phyloP scores from a whole-genome alignment of 768 basidiomycete genomes.

The Clitopilus passeckerianus region DNA sequence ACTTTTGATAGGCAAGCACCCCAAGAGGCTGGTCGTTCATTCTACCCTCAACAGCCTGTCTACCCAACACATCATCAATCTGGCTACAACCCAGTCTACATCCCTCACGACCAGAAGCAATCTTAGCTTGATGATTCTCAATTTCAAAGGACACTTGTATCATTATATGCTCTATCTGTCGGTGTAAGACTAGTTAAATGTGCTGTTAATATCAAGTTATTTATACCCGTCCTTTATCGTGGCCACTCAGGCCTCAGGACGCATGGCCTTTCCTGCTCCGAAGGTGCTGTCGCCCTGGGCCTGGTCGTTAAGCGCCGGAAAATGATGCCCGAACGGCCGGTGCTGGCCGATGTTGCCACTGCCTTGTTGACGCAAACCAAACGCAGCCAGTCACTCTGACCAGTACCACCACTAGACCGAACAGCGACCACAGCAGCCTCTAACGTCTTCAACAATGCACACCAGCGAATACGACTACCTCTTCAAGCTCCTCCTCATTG shows the following conservation, averaged over 20 bases:
- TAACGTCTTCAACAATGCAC: slow-evolving; percentile 46
- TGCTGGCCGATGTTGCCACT: slow-evolving; percentile 14
- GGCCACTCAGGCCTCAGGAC: too few species aligned
- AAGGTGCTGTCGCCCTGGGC: not conserved
- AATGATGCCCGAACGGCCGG: slow-evolving; percentile 9
- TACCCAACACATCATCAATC: slow-evolving; percentile 26
- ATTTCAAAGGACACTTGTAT: not conserved
- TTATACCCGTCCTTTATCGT: not conserved
- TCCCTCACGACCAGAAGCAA: slow-evolving; percentile 18
- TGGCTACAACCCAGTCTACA: slow-evolving; percentile 37
- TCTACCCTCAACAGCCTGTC: slow-evolving; percentile 14
- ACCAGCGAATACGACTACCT: slow-evolving; percentile 95
- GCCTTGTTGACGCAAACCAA: slow-evolving; percentile 33
- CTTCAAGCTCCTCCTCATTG: slow-evolving; percentile 93
- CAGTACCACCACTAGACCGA: slow-evolving; percentile 24
- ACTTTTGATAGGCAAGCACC: slow-evolving; percentile 22
- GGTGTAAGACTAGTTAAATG: not conserved
- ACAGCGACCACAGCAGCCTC: slow-evolving; percentile 17
- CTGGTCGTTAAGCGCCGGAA: not conserved
- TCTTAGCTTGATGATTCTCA: not conserved
- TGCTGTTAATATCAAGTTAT: not conserved
- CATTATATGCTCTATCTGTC: not conserved
- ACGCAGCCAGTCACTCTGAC: slow-evolving; percentile 19
- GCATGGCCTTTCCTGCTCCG: too few species aligned
- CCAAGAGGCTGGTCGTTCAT: slow-evolving; percentile 19